Base-by-base conservation (phyloP, 345 rosid genomes). In the Eucalyptus coolabah region DNA sequence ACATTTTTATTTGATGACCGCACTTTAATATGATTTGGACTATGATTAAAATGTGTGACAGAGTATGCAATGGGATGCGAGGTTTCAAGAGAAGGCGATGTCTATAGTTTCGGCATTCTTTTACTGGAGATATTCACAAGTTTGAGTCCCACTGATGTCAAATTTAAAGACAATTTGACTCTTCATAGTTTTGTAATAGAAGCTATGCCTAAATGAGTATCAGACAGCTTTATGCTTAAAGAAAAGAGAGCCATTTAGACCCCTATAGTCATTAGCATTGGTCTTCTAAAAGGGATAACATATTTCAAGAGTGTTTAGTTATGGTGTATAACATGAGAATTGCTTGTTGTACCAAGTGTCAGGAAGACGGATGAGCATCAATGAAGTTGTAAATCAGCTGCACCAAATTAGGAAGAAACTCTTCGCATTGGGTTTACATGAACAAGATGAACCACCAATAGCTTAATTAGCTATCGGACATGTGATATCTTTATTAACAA, bases 211-310 rank as follows among this genome's bases (percentile, higher is more conserved):
- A 16, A 26, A 60, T 4, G 1, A 60, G 67, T 60, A n/a, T n/a
- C n/a, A n/a, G n/a, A n/a, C n/a, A n/a, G 2, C 67, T 26, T 60
- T 60, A 7, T 60, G 67, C n/a, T 60, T 60, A 2, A 59, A 59
- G n/a, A 59, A 59, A n/a, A 59, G 30, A 59, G 67, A 59, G 67
- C n/a, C n/a, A 59, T 59, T 59, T 59, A 26, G n/a, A 0, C n/a
- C n/a, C 67, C 15, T 12, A 59, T 59, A 26, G n/a, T 59, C 4
- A 0, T 0, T 1, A 0, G 12, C 15, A 1, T 59, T 11, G 67
- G 67, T 24, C 30, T 59, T 59, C 15, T 0, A 5, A 59, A 59
- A 59, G n/a, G 15, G n/a, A 60, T 60, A 24, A 60, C n/a, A 26
- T 24, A 60, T 60, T 26, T 26, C 67, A 60, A 60, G n/a, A 60